Percentiles rank a stretch among this genome's conserved stretches.
phyloP scores from a whole-genome alignment of 2,329 filamentous ascomycete species.

The Monilinia vaccinii-corymbosi region DNA sequence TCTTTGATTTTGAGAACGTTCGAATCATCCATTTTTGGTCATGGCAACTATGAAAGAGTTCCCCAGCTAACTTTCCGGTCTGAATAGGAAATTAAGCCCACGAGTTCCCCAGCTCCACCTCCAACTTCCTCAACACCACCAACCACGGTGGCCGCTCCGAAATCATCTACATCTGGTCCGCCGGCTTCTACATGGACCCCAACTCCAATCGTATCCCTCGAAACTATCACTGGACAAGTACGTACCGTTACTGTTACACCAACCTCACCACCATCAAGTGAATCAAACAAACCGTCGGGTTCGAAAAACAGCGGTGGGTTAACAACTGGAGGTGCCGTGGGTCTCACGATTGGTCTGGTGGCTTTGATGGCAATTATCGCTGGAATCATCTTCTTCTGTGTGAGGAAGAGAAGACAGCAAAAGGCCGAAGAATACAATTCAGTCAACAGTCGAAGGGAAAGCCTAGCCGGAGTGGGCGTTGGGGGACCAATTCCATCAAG shows the following conservation, averaged over 20 bases:
- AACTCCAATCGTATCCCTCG: conserved; percentile 33
- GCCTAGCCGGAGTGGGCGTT: conserved; percentile 16
- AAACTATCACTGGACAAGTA: conserved; percentile 48
- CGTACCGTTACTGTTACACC: conserved; percentile 47
- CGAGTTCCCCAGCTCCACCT: conserved; percentile 4
- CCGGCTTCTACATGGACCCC: conserved; percentile 28
- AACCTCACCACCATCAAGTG: conserved; percentile 29
- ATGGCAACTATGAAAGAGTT: neutral
- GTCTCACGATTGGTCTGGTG: conserved; percentile 44
- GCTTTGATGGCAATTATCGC: conserved; percentile 34
- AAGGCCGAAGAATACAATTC: conserved; percentile 30
- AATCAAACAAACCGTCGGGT: conserved; percentile 10
- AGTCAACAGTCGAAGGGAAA: conserved; percentile 17
- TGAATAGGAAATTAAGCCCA: neutral
- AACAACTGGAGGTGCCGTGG: conserved; percentile 40
- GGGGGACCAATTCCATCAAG: conserved; percentile 22
- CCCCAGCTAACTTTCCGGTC: neutral
- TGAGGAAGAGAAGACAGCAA: conserved; percentile 36
- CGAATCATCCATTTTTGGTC: neutral
- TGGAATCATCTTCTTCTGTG: conserved; percentile 34
- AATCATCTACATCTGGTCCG: conserved; percentile 9
- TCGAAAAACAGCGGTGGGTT: conserved; percentile 29
- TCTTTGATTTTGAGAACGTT: conserved; percentile 1
- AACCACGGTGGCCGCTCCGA: conserved; percentile 1
- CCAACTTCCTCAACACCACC: conserved; percentile 1